Base-by-base conservation (phyloP, 2,329 filamentous ascomycete genomes). In the Ophiostoma himal-ulmi region DNA sequence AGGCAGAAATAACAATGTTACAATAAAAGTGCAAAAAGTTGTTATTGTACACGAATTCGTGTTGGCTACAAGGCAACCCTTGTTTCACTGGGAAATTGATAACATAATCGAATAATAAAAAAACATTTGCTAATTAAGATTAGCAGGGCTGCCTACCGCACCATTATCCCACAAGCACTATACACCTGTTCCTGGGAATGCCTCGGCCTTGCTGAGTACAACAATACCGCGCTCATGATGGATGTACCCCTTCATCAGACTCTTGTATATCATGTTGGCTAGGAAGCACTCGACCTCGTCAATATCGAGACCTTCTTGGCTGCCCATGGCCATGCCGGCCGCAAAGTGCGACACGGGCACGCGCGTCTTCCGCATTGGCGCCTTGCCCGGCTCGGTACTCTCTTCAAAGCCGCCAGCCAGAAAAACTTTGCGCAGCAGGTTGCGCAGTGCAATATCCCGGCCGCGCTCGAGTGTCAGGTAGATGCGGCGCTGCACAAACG, bases 241-340 rank as follows among this genome's bases (percentile, higher is more conserved):
- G 75, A 99, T 99, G 80, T 99, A 99, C 57, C 96, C 95, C 81
- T 98, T 99, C 92, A 99, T 97, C 34, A 95, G 84, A 71, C 91
- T 91, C 93, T 98, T 99, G 83, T 98, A 99, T 73, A 99, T 97
- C 86, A 97, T 92, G 78, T 97, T 98, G 37, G 95, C 93, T 76
- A 99, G 78, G 75, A 97, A 82, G 79, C 95, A 99, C 80, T 99
- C 96, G 4, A 98, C 94, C 80, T 99, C 95, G 77, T 99, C 96
- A 41, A 86, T 85, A 75, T 97, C 95, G 44, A 96, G 83, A 44
- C 83, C 81, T 77, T 91, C 84, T 70, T 84, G 83, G 74, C 86
- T 89, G 69, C 88, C 89, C 75, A 97, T 84, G 76, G 89, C 89
- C 72, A 98, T 86, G 8, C 93, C 96, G 7, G 93, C 91, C 34